These are phyloP conservation scores for Fusarium sp. DNA, from an alignment of 2,329 filamentous ascomycete genomes.

Conservation along the genomic window DNA sequence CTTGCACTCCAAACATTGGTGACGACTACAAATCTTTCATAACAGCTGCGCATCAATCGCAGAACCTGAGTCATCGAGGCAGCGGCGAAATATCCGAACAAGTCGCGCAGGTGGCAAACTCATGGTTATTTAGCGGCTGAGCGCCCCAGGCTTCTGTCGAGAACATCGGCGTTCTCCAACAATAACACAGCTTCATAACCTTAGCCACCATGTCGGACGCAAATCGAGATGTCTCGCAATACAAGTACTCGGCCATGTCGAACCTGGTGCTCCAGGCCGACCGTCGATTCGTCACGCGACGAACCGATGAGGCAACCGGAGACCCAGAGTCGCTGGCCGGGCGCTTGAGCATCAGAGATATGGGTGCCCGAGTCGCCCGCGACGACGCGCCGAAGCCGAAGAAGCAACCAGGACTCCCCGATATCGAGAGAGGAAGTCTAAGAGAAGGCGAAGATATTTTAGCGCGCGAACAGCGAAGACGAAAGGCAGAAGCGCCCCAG, in stretches of 20 bases:
- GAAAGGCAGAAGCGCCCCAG: slow-evolving; percentile 80
- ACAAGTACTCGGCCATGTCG: slow-evolving; percentile 99
- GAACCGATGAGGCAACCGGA: slow-evolving; percentile 94
- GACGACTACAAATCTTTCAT: slow-evolving; percentile 39
- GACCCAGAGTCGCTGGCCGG: slow-evolving; percentile 98
- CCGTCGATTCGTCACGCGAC: slow-evolving; percentile 92
- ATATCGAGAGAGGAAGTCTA: slow-evolving; percentile 82
- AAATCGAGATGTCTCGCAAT: slow-evolving; percentile 90
- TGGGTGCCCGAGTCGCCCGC: slow-evolving; percentile 88
- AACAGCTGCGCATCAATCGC: slow-evolving; percentile 46
- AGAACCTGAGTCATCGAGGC: slow-evolving; percentile 39
- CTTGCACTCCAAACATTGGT: slow-evolving; percentile 34
- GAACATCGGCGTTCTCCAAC: slow-evolving; percentile 54
- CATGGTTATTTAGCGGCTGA: slow-evolving; percentile 55
- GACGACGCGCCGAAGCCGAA: slow-evolving; percentile 87
- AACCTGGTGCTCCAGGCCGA: slow-evolving; percentile 99
- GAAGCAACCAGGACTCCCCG: slow-evolving; percentile 77
- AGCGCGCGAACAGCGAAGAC: slow-evolving; percentile 87
- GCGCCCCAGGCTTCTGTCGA: slow-evolving; percentile 57
- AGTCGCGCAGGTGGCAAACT: slow-evolving; percentile 43
- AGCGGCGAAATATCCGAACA: slow-evolving; percentile 27
- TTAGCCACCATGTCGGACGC: slow-evolving; percentile 78
- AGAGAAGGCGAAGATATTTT: slow-evolving; percentile 88
- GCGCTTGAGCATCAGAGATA: slow-evolving; percentile 92
- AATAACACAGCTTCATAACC: slow-evolving; percentile 47